Conservation (phyloP, 2,329 filamentous ascomycete genomes). For the Corinectria fuckeliana region DNA sequence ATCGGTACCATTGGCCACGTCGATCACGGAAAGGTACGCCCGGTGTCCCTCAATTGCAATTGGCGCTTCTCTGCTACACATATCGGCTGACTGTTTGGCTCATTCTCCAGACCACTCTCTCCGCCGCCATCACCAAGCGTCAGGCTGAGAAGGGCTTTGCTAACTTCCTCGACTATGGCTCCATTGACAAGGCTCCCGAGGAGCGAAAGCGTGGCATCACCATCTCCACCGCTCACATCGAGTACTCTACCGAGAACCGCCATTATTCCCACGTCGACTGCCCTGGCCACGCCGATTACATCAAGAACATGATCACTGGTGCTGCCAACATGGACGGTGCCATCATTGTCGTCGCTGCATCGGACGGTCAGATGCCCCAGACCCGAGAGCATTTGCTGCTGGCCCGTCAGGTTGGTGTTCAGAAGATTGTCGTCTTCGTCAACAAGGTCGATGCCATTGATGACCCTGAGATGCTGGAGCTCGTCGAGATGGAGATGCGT, state of each 20-base stretch:
- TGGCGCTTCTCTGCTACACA: conserved; percentile 1
- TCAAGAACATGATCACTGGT: conserved; percentile 99
- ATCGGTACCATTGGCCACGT: conserved; percentile 99
- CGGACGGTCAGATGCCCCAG: conserved; percentile 99
- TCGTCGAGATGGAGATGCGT: conserved; percentile 99
- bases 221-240: conserved; percentile 97
- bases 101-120: conserved; percentile 84
- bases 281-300: conserved; percentile 99
- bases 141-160: conserved; percentile 94
- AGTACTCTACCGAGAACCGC: conserved; percentile 91
- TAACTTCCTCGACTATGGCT: conserved; percentile 94
- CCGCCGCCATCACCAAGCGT: conserved; percentile 97
- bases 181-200: conserved; percentile 99
- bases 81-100: conserved; percentile 25
- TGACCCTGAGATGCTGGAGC: conserved; percentile 99
- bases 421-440: conserved; percentile 98
- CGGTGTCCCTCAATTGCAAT: conserved; percentile 2
- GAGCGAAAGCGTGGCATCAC: conserved; percentile 99
- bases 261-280: conserved; percentile 99
- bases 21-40: conserved; percentile 93
- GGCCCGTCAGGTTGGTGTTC: conserved; percentile 96
- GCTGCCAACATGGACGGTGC: conserved; percentile 99
- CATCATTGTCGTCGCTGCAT: conserved; percentile 97
- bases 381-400: conserved; percentile 98
- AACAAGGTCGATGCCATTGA: conserved; percentile 99